Percentiles rank a stretch among this genome's conserved stretches.
Conservation (phyloP, 164 flowering plant species). For the Houttuynia cordata region DNA sequence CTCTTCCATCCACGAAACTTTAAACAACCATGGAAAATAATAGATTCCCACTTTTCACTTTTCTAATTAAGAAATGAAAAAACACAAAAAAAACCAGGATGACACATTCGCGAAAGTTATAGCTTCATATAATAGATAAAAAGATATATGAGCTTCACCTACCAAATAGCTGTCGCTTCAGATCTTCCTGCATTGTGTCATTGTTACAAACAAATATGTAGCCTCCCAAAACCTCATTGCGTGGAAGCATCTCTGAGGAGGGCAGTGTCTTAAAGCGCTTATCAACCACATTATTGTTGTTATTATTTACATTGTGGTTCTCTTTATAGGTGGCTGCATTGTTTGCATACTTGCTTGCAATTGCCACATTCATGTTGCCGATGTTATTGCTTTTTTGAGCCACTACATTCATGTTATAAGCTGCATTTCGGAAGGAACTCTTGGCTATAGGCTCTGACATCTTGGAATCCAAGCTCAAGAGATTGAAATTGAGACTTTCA, state of each 20-base stretch:
- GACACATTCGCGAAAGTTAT: too few relatives aligned
- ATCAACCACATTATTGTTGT: constrained; percentile 33
- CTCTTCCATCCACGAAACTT: neutral
- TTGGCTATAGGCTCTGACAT: constrained; percentile 30
- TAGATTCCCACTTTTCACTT: too few relatives aligned
- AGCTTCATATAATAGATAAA: too few relatives aligned
- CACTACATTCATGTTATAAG: constrained; percentile 31
- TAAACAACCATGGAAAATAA: neutral
- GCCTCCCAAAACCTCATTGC: constrained; percentile 91
- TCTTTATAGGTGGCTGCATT: constrained; percentile 22
- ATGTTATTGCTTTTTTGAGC: constrained; percentile 27
- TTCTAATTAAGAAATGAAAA: too few relatives aligned
- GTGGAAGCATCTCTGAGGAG: constrained; percentile 79
- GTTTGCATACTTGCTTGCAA: constrained; percentile 32
- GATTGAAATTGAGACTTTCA: constrained; percentile 54
- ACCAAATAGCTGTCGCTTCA: constrained; percentile 93
- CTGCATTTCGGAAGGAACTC: constrained; percentile 24
- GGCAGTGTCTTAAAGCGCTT: constrained; percentile 97
- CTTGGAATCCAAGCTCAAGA: constrained; percentile 56
- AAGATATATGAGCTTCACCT: constrained; percentile 3
- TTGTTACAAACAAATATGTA: constrained; percentile 97
- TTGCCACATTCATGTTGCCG: constrained; percentile 26
- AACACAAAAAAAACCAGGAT: too few relatives aligned
- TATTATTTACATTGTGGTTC: constrained; percentile 20
- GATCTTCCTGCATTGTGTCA: constrained; percentile 91